Conservation (phyloP, 2,329 filamentous ascomycete genomes). For the Pseudomassariella vexata region DNA sequence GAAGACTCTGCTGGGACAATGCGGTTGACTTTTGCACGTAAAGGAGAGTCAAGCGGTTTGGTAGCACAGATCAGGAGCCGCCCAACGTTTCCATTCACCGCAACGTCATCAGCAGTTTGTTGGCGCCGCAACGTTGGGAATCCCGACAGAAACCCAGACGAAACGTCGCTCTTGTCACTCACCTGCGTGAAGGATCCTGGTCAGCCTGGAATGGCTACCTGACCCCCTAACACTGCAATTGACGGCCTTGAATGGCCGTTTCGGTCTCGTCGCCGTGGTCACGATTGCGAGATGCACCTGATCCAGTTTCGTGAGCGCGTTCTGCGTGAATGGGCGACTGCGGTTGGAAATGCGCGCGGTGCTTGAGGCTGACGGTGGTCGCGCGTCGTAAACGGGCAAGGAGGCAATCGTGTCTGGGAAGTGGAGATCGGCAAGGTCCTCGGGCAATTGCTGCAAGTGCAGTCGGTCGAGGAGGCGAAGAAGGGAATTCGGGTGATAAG, state of each 20-base stretch:
- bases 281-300: conserved; percentile 6
- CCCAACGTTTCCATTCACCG: no score
- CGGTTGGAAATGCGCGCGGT: background rate
- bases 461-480: background rate
- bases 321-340: background rate
- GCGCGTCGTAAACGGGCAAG: conserved; percentile 6
- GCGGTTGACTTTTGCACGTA: no score
- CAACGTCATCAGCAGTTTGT: no score
- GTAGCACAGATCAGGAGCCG: no score
- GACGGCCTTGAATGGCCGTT: conserved; percentile 13
- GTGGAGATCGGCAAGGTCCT: conserved; percentile 1
- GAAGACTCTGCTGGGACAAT: no score
- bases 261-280: conserved; percentile 12
- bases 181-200: conserved; percentile 15
- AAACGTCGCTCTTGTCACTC: no score
- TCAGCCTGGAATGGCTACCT: conserved; percentile 18
- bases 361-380: conserved; percentile 5
- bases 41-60: no score
- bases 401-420: conserved; percentile 6
- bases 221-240: conserved; percentile 19
- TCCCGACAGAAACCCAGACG: no score
- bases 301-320: conserved; percentile 4
- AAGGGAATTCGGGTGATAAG: no score
- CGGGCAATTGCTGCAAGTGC: no score
- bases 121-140: no score